Evolutionary conservation across 371 early-diverging fungal genomes (phyloP).

Genomic region (Apophysomyces sp.): DNA sequence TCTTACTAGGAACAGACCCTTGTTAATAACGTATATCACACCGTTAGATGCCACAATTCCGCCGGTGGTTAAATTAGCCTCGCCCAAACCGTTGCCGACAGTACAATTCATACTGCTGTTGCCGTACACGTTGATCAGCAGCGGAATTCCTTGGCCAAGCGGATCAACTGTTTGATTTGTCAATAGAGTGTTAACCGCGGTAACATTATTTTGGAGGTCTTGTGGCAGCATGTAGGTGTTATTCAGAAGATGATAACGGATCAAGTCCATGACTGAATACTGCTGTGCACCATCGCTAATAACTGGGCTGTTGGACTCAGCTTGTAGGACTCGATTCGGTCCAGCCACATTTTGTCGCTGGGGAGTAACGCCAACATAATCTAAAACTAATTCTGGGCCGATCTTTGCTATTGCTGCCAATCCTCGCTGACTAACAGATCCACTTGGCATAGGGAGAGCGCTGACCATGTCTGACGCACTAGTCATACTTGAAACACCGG

Average conservation of each 20-base stretch:
- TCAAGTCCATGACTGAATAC: slow-evolving; percentile 16
- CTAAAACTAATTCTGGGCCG: background rate
- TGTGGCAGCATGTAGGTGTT: slow-evolving; percentile 18
- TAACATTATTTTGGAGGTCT: slow-evolving; percentile 6
- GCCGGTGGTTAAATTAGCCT: slow-evolving; percentile 18
- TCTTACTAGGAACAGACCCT: slow-evolving; percentile 17
- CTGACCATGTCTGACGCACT: background rate
- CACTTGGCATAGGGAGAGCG: background rate
- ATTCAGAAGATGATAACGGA: slow-evolving; percentile 33
- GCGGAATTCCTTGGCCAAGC: slow-evolving; percentile 21
- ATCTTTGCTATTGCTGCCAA: background rate
- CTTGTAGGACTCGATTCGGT: background rate
- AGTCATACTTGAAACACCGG: background rate
- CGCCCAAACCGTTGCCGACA: slow-evolving; percentile 28
- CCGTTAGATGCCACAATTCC: slow-evolving; percentile 42
- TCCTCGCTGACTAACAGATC: background rate
- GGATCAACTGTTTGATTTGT: slow-evolving; percentile 27
- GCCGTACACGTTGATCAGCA: slow-evolving; percentile 24
- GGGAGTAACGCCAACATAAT: background rate
- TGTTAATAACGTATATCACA: slow-evolving; percentile 36
- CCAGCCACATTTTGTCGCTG: background rate
- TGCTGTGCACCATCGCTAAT: background rate
- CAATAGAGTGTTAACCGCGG: slow-evolving; percentile 21
- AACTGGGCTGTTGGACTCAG: background rate
- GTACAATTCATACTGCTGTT: slow-evolving; percentile 9